Evolutionary conservation across 1,284 basidiomycete genomes (phyloP), one percentile per base, ranked within the genome.

Genomic region (Sanghuangporus baumii): DNA sequence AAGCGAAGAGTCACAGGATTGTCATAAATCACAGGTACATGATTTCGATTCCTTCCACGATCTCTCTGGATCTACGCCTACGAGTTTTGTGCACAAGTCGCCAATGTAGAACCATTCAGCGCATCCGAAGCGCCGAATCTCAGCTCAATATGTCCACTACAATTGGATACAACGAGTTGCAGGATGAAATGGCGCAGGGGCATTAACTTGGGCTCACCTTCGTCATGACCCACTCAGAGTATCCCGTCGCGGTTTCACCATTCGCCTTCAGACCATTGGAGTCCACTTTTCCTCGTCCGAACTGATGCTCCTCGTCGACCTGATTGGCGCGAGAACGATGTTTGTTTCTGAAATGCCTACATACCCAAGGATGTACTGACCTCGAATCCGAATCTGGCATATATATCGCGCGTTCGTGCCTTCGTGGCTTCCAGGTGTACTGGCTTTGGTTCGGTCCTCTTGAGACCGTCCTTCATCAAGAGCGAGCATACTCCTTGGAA

Each of bases 381-480:
- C 61, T 68, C 65, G 38, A 70, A 70, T 3, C 69, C 69, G 26
- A 57, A 61, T 37, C 59, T 68, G 8, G 55, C 55, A 50, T 68
- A 68, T 16, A 68, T 66, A 34, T 68, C 67, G 7, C 68, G 62
- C 12, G 68, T 61, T 12, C 48, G 52, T 5, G 59, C 38, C 23
- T 62, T 67, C 16, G 66, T 68, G 12, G 68, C 67, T 52, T 70
- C 68, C 8, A 67, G 59, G n/a, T 66, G 62, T 8, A 69, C 55
- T 1, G 67, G 66, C 36, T 68, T 67, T 14, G 68, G 66, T 6
- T 59, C 37, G 4, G 68, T 59, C 16, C 68, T 63, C n/a, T 55
- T 50, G 36, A 69, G 65, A 0, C 68, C 67, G 26, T 64, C 66
- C 14, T 61, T 57, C 50, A 69, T 60, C 23, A 66, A 47, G 48